These are phyloP conservation scores for Coriolopsis trogii DNA, from an alignment of 1,284 basidiomycete genomes.

Conservation along the genomic window DNA sequence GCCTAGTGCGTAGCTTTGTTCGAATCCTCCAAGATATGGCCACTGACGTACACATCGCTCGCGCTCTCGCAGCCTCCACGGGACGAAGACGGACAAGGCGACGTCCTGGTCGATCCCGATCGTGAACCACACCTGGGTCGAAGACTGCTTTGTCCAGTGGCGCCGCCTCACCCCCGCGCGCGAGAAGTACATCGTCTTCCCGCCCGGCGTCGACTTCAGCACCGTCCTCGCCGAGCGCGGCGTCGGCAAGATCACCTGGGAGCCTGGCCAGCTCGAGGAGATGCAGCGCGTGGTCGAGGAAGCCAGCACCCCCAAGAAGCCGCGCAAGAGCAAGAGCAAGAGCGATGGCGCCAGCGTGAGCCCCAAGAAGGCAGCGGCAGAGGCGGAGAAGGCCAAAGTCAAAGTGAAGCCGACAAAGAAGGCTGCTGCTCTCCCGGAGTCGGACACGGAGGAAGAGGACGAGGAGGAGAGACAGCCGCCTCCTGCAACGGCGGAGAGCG, in stretches of 20 bases:
- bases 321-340: slow-evolving; percentile 15
- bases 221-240: slow-evolving; percentile 58
- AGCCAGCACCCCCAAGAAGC: slow-evolving; percentile 2
- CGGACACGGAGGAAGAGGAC: not conserved
- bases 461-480: slow-evolving; percentile 4
- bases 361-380: slow-evolving; percentile 22
- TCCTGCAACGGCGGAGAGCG: slow-evolving; percentile 23
- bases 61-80: slow-evolving; percentile 63
- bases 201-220: slow-evolving; percentile 69
- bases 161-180: slow-evolving; percentile 58
- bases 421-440: not conserved
- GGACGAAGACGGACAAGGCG: slow-evolving; percentile 78
- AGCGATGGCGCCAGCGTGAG: slow-evolving; percentile 16
- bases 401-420: too few species aligned
- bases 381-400: too few species aligned
- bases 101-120: slow-evolving; percentile 81
- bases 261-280: slow-evolving; percentile 34
- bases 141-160: slow-evolving; percentile 86
- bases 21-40: not conserved
- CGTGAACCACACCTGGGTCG: slow-evolving; percentile 89
- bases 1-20: slow-evolving; percentile 61
- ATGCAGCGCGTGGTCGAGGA: slow-evolving; percentile 19
- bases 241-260: slow-evolving; percentile 39
- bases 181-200: slow-evolving; percentile 70
- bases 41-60: too few species aligned